These are phyloP conservation scores for Pseudogymnoascus sp. DNA, from an alignment of 2,329 filamentous ascomycete species.

Conservation along the genomic window DNA sequence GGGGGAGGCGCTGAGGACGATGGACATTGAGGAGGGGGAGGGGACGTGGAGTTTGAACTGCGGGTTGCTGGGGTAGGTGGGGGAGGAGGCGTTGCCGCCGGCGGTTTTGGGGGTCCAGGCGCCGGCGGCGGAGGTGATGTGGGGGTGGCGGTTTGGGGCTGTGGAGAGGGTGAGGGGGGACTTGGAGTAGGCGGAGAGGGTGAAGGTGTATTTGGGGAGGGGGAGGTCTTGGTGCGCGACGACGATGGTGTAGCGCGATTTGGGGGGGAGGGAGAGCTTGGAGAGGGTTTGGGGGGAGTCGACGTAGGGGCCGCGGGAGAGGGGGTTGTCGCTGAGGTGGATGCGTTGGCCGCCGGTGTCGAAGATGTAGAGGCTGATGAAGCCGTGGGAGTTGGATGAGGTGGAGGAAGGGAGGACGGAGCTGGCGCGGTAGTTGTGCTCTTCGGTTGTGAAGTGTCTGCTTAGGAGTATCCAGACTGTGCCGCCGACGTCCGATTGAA, in stretches of 20 bases:
- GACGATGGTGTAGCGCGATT: conserved; percentile 50
- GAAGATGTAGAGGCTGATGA: conserved; percentile 82
- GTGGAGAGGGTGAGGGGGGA: conserved; percentile 50
- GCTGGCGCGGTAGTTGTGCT: conserved; percentile 33
- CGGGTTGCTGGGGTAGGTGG: conserved; percentile 76
- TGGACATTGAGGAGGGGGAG: conserved; percentile 51
- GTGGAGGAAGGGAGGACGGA: conserved; percentile 26
- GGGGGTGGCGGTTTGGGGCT: conserved; percentile 44
- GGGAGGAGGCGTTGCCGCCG: conserved; percentile 72
- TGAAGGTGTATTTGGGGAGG: conserved; percentile 69
- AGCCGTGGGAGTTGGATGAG: conserved; percentile 50
- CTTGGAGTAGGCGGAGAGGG: conserved; percentile 72
- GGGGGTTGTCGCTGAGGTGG: conserved; percentile 61
- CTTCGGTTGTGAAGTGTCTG: conserved; percentile 71
- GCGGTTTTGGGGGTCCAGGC: conserved; percentile 73
- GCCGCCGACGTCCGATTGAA: conserved; percentile 49
- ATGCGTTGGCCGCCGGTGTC: conserved; percentile 62
- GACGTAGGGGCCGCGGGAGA: conserved; percentile 76
- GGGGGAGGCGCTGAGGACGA: conserved; percentile 63
- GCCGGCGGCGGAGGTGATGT: conserved; percentile 50
- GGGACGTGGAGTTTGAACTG: conserved; percentile 65
- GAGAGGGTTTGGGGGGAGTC: conserved; percentile 89
- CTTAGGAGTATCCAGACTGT: conserved; percentile 77
- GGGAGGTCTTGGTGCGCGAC: conserved; percentile 73
- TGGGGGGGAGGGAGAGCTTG: conserved; percentile 51